Conservation (phyloP, 257 asterid species). For the Fraxinus cuspidata region DNA sequence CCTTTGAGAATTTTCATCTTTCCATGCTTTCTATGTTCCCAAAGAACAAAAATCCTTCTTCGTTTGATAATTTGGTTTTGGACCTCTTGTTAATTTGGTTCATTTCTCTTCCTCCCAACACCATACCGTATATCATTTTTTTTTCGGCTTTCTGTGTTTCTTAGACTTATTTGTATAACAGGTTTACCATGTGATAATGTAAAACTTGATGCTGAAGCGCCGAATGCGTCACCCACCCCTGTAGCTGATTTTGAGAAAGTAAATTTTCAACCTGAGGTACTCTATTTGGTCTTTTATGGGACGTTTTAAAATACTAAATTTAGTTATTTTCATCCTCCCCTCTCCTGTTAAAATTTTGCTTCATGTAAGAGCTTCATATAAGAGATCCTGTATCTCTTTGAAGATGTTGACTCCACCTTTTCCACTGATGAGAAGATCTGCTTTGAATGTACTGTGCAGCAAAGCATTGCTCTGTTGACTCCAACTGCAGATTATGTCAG, state of each 20-base stretch:
- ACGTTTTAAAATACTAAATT: constrained; percentile 2
- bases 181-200: constrained; percentile 35
- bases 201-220: constrained; percentile 37
- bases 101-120: constrained; percentile 13
- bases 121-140: constrained; percentile 14
- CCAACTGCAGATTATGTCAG: constrained; percentile 32
- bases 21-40: constrained; percentile 13
- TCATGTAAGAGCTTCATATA: background rate
- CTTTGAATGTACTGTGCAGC: constrained; percentile 44
- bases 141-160: constrained; percentile 11
- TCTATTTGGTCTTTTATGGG: constrained; percentile 13
- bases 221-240: constrained; percentile 29
- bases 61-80: background rate
- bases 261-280: constrained; percentile 55
- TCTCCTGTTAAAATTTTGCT: background rate
- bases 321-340: background rate
- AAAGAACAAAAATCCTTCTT: constrained; percentile 7
- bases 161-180: constrained; percentile 33
- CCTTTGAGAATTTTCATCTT: background rate
- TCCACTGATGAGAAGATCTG: constrained; percentile 18
- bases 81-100: constrained; percentile 12
- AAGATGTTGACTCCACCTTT: constrained; percentile 9
- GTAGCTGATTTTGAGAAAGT: constrained; percentile 35
- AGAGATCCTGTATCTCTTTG: constrained; percentile 4
- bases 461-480: constrained; percentile 27